Conservation (phyloP, 2,329 filamentous ascomycete species). For the Bipolaris gigantea region DNA sequence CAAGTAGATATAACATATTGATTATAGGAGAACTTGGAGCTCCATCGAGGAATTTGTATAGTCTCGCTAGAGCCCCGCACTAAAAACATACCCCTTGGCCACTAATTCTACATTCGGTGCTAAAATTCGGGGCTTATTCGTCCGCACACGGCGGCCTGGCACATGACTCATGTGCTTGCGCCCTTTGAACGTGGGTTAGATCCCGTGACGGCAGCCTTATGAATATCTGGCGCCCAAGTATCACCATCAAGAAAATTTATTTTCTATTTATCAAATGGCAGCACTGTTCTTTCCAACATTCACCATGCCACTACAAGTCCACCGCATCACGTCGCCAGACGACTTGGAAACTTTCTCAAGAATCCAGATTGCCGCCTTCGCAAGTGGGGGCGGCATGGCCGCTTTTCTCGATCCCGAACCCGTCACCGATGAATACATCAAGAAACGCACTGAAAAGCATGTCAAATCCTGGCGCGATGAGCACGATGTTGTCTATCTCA, state of each 20-base stretch:
- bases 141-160: constrained; percentile 4
- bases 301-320: constrained; percentile 43
- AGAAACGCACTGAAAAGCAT: constrained; percentile 28
- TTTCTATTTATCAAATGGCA: not conserved
- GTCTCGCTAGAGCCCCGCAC: too few species aligned
- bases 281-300: not conserved
- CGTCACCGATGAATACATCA: constrained; percentile 20
- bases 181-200: not conserved
- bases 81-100: too few species aligned
- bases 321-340: constrained; percentile 22
- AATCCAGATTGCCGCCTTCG: constrained; percentile 37
- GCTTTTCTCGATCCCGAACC: constrained; percentile 24
- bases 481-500: constrained; percentile 32
- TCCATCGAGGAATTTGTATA: too few species aligned
- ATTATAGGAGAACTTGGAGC: too few species aligned
- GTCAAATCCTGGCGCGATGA: constrained; percentile 32
- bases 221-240: not conserved
- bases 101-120: not conserved
- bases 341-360: constrained; percentile 36
- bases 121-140: not conserved
- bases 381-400: constrained; percentile 30
- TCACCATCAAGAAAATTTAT: not conserved
- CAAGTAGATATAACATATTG: too few species aligned
- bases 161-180: constrained; percentile 8
- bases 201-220: not conserved